Evolutionary conservation across 371 early-diverging fungal species (phyloP).

Genomic region (Syncephalis plumigaleata): DNA sequence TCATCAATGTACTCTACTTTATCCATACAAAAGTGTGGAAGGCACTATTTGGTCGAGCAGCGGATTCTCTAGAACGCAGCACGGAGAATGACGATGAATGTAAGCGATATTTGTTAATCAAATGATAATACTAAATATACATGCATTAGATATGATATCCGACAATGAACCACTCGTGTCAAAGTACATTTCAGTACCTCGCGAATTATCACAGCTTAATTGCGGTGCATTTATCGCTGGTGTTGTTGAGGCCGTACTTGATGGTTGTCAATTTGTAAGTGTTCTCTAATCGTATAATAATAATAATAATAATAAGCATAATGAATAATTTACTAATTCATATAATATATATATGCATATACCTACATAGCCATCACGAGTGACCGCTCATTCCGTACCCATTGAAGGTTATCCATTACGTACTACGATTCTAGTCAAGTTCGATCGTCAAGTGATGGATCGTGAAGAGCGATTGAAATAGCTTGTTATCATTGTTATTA

Average conservation of each 20-base stretch:
- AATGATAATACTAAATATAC: too few relatives aligned
- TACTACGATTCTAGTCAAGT: slow-evolving; percentile 88
- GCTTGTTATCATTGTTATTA: slow-evolving; percentile 3
- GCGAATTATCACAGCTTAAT: slow-evolving; percentile 77
- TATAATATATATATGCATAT: not conserved
- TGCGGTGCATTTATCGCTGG: slow-evolving; percentile 91
- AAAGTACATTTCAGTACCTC: slow-evolving; percentile 83
- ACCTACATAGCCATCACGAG: slow-evolving; percentile 65
- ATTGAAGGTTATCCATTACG: slow-evolving; percentile 77
- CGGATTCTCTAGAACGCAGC: slow-evolving; percentile 84
- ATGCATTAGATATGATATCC: slow-evolving; percentile 74
- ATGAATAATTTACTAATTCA: slow-evolving; percentile 2
- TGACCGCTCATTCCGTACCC: slow-evolving; percentile 85
- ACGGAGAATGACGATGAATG: slow-evolving; percentile 93
- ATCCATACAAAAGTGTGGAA: slow-evolving; percentile 90
- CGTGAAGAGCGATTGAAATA: slow-evolving; percentile 54
- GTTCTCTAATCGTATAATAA: not conserved
- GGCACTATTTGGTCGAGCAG: slow-evolving; percentile 78
- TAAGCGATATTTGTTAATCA: slow-evolving; percentile 15
- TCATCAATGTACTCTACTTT: slow-evolving; percentile 71
- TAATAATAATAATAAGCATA: not conserved
- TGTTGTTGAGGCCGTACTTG: slow-evolving; percentile 84
- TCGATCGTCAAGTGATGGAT: slow-evolving; percentile 62
- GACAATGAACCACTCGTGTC: slow-evolving; percentile 85
- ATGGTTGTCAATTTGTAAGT: slow-evolving; percentile 82